Evolutionary conservation across 352 stramenopile species (phyloP).

Genomic region (Phytophthora capsici): DNA sequence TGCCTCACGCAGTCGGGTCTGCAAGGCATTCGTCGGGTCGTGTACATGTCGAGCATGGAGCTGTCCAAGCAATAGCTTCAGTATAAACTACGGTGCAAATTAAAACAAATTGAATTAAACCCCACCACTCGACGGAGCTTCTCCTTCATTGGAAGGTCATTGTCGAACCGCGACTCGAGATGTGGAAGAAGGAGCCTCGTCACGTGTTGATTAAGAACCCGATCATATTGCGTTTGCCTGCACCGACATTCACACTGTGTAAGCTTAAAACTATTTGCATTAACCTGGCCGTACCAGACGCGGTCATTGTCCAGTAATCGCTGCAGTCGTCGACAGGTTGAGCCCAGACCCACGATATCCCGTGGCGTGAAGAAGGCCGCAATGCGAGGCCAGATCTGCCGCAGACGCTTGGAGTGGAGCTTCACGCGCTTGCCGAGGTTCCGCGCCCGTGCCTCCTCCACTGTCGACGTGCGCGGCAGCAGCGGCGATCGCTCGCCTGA

Average conservation of each 20-base stretch:
- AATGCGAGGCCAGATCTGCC: constrained; percentile 49
- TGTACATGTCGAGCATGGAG: constrained; percentile 51
- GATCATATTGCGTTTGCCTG: constrained; percentile 47
- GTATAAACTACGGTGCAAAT: too few species aligned
- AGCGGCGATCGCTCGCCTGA: constrained; percentile 26
- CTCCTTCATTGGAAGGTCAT: constrained; percentile 28
- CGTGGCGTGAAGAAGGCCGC: constrained; percentile 42
- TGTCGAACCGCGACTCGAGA: constrained; percentile 19
- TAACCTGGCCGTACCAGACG: constrained; percentile 39
- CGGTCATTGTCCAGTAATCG: constrained; percentile 46
- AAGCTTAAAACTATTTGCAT: not conserved
- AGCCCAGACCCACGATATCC: constrained; percentile 45
- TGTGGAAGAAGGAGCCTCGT: constrained; percentile 45
- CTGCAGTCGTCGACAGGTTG: constrained; percentile 47
- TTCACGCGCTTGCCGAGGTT: constrained; percentile 64
- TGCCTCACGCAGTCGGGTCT: constrained; percentile 51
- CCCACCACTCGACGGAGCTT: constrained; percentile 55
- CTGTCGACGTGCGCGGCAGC: constrained; percentile 36
- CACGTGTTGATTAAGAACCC: constrained; percentile 34
- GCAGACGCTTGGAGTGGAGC: constrained; percentile 62
- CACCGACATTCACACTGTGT: not conserved
- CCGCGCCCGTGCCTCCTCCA: constrained; percentile 44
- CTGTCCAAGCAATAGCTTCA: constrained; percentile 10
- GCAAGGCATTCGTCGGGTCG: constrained; percentile 57
- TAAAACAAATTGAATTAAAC: too few species aligned